A percentile compares a stretch with the other conserved stretches of the same genome.
These are phyloP conservation scores for Colletotrichum sansevieriae DNA, from an alignment of 2,329 filamentous ascomycete species.

Conservation along the genomic window DNA sequence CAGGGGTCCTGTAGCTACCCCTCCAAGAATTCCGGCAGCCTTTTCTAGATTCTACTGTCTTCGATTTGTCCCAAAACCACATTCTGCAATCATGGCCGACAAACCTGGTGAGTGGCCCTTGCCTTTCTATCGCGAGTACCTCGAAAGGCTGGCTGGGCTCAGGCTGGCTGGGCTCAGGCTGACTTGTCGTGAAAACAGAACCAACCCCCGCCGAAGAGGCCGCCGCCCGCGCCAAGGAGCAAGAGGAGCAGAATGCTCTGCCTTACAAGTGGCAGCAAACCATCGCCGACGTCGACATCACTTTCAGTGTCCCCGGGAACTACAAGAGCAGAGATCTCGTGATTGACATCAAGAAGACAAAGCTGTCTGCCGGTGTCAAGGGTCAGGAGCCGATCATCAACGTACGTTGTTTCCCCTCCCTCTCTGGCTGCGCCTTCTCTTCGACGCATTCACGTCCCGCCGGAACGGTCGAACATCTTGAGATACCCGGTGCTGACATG, in stretches of 20 bases:
- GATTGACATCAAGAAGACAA: constrained; percentile 84
- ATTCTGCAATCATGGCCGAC: constrained; percentile 55
- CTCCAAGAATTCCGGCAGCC: constrained; percentile 42
- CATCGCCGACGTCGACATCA: constrained; percentile 88
- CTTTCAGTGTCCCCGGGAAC: constrained; percentile 82
- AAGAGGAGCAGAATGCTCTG: constrained; percentile 87
- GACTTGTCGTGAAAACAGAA: constrained; percentile 53
- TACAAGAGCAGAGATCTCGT: constrained; percentile 87
- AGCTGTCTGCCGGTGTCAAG: constrained; percentile 85
- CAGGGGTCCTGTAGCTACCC: constrained; percentile 41
- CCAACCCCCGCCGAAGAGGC: constrained; percentile 68
- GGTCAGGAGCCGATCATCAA: constrained; percentile 88
- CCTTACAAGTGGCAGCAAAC: constrained; percentile 99
- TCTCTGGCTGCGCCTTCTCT: too few relatives aligned
- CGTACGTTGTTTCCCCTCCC: constrained; percentile 61
- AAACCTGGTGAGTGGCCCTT: constrained; percentile 44
- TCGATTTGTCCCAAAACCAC: constrained; percentile 30
- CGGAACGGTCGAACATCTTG: too few relatives aligned
- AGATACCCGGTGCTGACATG: neutral
- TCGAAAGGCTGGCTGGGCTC: too few relatives aligned
- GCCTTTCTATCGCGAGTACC: too few relatives aligned
- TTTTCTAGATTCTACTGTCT: constrained; percentile 43
- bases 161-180: neutral
- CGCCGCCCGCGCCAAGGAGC: constrained; percentile 77
- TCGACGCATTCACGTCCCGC: too few relatives aligned